These are phyloP conservation scores for Allantophomopsis lycopodina DNA, from an alignment of 2,329 filamentous ascomycete species.

Conservation along the genomic window DNA sequence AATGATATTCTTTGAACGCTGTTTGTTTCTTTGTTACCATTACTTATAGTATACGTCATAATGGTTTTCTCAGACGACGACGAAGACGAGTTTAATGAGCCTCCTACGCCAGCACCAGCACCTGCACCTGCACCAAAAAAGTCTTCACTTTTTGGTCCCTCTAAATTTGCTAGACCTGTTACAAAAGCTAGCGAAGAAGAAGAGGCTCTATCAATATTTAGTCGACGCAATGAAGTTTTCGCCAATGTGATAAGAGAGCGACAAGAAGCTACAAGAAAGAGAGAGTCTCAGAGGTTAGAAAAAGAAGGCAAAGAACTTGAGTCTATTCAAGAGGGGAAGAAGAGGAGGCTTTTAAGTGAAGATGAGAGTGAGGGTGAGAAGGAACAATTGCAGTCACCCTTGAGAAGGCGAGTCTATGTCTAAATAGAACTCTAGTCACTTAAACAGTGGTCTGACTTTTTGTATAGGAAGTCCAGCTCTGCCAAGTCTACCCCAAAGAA, in stretches of 20 bases:
- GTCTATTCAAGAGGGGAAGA: slow-evolving; percentile 8
- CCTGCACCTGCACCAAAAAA: slow-evolving; percentile 6
- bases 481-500: background rate
- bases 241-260: slow-evolving; percentile 23
- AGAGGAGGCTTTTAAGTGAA: slow-evolving; percentile 8
- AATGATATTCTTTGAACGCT: no score
- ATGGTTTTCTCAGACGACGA: no score
- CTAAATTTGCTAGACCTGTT: slow-evolving; percentile 27
- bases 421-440: no score
- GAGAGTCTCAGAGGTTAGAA: slow-evolving; percentile 15
- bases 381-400: background rate
- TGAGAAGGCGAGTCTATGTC: no score
- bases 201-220: slow-evolving; percentile 28
- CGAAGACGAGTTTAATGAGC: no score
- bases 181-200: slow-evolving; percentile 16
- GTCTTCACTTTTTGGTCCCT: slow-evolving; percentile 38
- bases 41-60: no score
- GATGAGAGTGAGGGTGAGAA: slow-evolving; percentile 1
- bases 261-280: slow-evolving; percentile 20
- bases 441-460: no score
- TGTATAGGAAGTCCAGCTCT: background rate
- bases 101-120: no score
- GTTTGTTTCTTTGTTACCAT: no score
- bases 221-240: slow-evolving; percentile 30
- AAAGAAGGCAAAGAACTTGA: slow-evolving; percentile 2